Percentiles rank a stretch among this genome's conserved stretches.
Conservation (phyloP, 2,329 filamentous ascomycete genomes). For the Alternaria novae-zelandiae region DNA sequence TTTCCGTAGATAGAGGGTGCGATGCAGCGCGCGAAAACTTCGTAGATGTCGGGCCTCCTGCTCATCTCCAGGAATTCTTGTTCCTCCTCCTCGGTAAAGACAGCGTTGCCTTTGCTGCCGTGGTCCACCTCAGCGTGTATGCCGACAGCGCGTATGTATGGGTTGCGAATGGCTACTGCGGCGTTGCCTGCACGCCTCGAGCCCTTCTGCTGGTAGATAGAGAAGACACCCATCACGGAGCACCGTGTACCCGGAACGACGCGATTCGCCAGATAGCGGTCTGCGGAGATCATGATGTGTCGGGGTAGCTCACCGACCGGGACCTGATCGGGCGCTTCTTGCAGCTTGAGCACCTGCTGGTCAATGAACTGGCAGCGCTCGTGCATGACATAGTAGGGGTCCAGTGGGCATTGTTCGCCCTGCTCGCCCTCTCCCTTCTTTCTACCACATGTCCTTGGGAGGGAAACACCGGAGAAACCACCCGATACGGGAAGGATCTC, state of each 20-base stretch:
- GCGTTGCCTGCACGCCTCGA: constrained; percentile 76
- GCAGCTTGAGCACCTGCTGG: constrained; percentile 96
- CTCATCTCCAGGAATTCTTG: constrained; percentile 95
- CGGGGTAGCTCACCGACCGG: constrained; percentile 94
- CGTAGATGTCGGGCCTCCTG: constrained; percentile 88
- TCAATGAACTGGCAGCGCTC: constrained; percentile 95
- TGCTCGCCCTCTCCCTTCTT: constrained; percentile 68
- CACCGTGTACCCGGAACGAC: constrained; percentile 95
- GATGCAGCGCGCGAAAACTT: constrained; percentile 87
- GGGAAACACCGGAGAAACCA: constrained; percentile 84
- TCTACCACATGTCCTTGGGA: constrained; percentile 80
- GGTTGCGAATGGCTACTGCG: constrained; percentile 93
- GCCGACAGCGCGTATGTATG: constrained; percentile 90
- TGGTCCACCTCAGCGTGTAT: constrained; percentile 91
- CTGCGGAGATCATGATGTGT: constrained; percentile 95
- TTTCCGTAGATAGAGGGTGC: constrained; percentile 98
- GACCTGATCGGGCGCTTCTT: constrained; percentile 96
- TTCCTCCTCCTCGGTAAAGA: constrained; percentile 94
- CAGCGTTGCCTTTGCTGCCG: constrained; percentile 80
- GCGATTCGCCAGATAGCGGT: constrained; percentile 91
- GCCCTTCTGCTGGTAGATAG: constrained; percentile 93
- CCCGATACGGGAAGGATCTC: constrained; percentile 76
- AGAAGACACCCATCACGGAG: constrained; percentile 96
- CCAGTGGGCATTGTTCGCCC: constrained; percentile 80
- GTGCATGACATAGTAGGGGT: constrained; percentile 95